phyloP scores from a whole-genome alignment of 176 grass and related monocot species.

The Ensete ventricosum region DNA sequence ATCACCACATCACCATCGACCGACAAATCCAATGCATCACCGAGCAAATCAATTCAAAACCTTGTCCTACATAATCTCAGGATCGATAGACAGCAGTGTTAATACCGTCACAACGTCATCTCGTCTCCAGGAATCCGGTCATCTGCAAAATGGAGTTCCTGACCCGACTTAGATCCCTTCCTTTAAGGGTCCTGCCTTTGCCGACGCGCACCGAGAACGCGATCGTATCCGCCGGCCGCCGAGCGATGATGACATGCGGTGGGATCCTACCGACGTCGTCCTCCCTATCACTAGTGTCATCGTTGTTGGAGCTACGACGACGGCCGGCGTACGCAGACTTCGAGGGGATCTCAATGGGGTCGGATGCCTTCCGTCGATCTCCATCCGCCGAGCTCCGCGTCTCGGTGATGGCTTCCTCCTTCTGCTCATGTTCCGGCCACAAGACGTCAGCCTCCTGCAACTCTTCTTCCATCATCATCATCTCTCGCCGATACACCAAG shows the following conservation, averaged over 20 bases:
- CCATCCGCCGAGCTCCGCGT: neutral
- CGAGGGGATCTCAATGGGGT: neutral
- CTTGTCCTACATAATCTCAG: too few species aligned
- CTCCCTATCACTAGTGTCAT: neutral
- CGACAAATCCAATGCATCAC: too few species aligned
- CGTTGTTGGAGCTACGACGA: neutral
- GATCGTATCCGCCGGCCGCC: conserved; percentile 12
- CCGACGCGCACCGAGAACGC: conserved; percentile 21
- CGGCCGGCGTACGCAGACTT: neutral
- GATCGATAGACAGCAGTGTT: too few species aligned
- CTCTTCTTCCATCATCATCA: neutral
- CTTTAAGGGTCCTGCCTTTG: conserved; percentile 26
- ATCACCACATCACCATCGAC: too few species aligned
- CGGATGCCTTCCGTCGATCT: neutral
- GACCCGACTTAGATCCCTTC: conserved; percentile 21
- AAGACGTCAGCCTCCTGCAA: neutral
- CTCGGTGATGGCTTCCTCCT: neutral
- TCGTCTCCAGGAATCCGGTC: conserved; percentile 26
- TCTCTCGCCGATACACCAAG: too few species aligned
- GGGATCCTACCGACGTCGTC: neutral
- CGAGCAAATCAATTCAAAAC: too few species aligned
- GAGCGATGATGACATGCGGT: conserved; percentile 25
- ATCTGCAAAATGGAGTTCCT: conserved; percentile 26
- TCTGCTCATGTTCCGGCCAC: neutral
- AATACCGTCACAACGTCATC: too few species aligned